Conservation (phyloP, 1,284 basidiomycete species). For the Vanrija humicola region DNA sequence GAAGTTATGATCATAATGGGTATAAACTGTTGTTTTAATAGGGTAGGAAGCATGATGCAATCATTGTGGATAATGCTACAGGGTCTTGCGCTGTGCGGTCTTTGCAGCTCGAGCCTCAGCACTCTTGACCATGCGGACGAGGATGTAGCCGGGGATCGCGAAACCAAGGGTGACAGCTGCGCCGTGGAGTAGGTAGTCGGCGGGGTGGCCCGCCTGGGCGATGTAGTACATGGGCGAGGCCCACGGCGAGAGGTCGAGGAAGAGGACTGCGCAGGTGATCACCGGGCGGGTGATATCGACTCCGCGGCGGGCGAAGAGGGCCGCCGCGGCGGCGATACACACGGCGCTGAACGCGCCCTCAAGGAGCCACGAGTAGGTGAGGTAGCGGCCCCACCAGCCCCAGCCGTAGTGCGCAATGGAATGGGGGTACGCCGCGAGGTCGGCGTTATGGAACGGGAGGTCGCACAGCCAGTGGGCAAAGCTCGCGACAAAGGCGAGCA, state of each 20-base stretch:
- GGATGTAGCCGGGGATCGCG: background rate
- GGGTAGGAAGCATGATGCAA: no score
- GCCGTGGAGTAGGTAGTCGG: background rate
- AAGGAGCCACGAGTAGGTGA: background rate
- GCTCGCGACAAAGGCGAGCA: background rate
- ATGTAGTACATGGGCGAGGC: background rate
- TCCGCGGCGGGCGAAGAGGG: background rate
- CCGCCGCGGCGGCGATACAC: background rate
- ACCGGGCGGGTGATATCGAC: background rate
- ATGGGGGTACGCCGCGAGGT: conserved; percentile 1
- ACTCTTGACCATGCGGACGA: background rate
- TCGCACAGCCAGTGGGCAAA: conserved; percentile 3
- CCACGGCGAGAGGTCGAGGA: background rate
- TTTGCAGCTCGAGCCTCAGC: background rate
- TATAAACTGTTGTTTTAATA: no score
- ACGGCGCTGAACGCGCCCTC: conserved; percentile 1
- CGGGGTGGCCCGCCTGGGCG: background rate
- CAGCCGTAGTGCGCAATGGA: background rate
- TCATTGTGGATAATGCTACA: no score
- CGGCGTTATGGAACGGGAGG: conserved; percentile 1
- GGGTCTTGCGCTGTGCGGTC: background rate
- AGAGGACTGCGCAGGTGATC: background rate
- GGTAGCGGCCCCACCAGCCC: background rate
- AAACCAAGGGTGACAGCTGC: background rate
- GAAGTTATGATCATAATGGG: background rate